These are phyloP conservation scores for Vigna nakashimae DNA, from an alignment of 306 rosid genomes.

Conservation along the genomic window DNA sequence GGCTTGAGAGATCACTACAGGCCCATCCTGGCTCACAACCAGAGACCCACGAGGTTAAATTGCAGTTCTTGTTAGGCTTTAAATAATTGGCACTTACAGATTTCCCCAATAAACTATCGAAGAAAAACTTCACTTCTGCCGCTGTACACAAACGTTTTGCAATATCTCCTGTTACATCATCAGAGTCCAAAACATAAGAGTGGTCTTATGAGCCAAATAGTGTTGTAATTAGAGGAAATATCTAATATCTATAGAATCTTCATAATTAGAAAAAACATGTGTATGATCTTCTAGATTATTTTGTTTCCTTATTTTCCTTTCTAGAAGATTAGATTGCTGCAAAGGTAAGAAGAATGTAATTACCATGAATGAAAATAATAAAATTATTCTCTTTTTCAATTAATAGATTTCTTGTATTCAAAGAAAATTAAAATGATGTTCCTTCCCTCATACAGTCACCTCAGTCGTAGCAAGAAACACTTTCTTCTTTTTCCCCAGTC, in stretches of 20 bases:
- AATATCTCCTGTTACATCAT: conserved; percentile 72
- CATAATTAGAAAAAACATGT: too few species aligned
- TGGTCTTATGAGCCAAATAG: conserved; percentile 12
- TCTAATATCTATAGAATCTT: too few species aligned
- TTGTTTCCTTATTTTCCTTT: too few species aligned
- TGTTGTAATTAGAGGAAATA: too few species aligned
- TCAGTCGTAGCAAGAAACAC: conserved; percentile 31
- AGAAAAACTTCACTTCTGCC: conserved; percentile 81
- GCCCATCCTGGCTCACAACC: conserved; percentile 99
- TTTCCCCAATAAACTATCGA: conserved; percentile 62
- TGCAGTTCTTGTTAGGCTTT: conserved; percentile 88
- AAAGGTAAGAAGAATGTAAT: too few species aligned
- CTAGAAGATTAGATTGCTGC: too few species aligned
- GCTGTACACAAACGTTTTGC: conserved; percentile 78
- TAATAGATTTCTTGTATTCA: conserved; percentile 5
- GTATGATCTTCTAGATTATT: too few species aligned
- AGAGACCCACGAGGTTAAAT: conserved; percentile 87
- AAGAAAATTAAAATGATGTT: conserved; percentile 14
- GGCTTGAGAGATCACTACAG: conserved; percentile 61
- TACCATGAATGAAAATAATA: too few species aligned
- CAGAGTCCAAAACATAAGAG: conserved; percentile 31
- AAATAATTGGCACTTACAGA: conserved; percentile 62
- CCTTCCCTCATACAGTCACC: conserved; percentile 22
- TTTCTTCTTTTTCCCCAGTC: neutral
- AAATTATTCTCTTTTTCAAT: too few species aligned